A percentile compares a stretch with the other conserved stretches of the same genome.
Evolutionary conservation across 2,329 filamentous ascomycete genomes (phyloP).

Genomic region (Shiraia sp.): DNA sequence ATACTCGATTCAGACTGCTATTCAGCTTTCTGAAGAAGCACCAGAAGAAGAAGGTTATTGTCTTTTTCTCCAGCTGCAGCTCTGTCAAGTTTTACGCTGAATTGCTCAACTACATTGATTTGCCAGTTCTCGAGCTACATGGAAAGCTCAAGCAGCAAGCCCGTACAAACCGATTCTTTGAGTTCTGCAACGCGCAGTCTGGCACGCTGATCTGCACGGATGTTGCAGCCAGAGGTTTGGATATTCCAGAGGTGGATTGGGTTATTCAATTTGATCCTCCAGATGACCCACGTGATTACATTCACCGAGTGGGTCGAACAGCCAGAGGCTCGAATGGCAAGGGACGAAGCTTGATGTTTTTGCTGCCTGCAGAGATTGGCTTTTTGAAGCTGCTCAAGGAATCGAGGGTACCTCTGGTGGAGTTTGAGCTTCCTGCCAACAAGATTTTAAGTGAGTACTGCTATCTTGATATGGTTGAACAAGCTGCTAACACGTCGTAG

Average conservation of each 20-base stretch:
- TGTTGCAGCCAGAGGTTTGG: slow-evolving; percentile 90
- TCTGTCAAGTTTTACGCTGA: slow-evolving; percentile 96
- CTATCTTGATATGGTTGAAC: neutral
- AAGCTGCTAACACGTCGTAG: slow-evolving; percentile 41
- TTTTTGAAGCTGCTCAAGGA: slow-evolving; percentile 92
- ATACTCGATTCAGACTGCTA: slow-evolving; percentile 89
- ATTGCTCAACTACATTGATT: slow-evolving; percentile 94
- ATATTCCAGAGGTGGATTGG: slow-evolving; percentile 95
- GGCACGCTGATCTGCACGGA: slow-evolving; percentile 95
- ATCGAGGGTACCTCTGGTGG: slow-evolving; percentile 87
- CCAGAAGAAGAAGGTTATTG: slow-evolving; percentile 94
- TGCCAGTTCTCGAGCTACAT: slow-evolving; percentile 83
- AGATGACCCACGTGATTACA: slow-evolving; percentile 73
- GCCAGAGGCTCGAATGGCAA: slow-evolving; percentile 82
- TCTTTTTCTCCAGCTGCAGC: slow-evolving; percentile 86
- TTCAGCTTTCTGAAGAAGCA: slow-evolving; percentile 94
- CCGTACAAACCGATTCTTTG: slow-evolving; percentile 98
- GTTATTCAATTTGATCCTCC: slow-evolving; percentile 90
- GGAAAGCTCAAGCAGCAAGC: slow-evolving; percentile 98
- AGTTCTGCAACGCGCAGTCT: slow-evolving; percentile 83
- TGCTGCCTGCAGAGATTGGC: slow-evolving; percentile 88
- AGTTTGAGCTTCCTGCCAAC: slow-evolving; percentile 91
- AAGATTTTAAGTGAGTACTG: slow-evolving; percentile 67
- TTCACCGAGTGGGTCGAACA: slow-evolving; percentile 90
- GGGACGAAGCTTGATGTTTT: slow-evolving; percentile 88